Evolutionary conservation across 1,284 basidiomycete genomes (phyloP).

Genomic region (Marasmius oreades): DNA sequence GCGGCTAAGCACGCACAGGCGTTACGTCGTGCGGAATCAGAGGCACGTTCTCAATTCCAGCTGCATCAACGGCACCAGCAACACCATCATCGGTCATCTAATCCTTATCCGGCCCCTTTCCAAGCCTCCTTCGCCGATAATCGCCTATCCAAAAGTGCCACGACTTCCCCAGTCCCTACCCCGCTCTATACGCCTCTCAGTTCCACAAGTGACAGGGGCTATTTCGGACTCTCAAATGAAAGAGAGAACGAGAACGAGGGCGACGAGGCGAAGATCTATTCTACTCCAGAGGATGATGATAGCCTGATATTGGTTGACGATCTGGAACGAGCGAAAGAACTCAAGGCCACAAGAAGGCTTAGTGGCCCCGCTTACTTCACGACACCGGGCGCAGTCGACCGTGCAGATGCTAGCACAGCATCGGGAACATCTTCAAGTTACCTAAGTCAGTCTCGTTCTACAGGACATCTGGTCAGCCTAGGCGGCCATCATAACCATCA

Average conservation of each 20-base stretch:
- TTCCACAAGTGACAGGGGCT: conserved; percentile 33
- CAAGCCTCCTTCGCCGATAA: conserved; percentile 16
- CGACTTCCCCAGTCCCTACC: conserved; percentile 62
- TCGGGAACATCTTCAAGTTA: conserved; percentile 14
- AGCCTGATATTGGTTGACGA: not conserved
- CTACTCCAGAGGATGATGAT: conserved; percentile 4
- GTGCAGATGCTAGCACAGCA: conserved; percentile 23
- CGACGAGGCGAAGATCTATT: conserved; percentile 11
- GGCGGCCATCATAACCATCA: conserved; percentile 12
- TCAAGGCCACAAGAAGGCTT: conserved; percentile 31
- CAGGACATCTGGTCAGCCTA: conserved; percentile 40
- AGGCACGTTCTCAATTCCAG: conserved; percentile 37
- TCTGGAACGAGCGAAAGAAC: conserved; percentile 18
- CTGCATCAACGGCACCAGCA: not conserved
- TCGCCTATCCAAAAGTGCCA: conserved; percentile 61
- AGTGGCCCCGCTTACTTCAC: conserved; percentile 55
- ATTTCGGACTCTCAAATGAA: conserved; percentile 41
- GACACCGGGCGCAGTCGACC: conserved; percentile 24
- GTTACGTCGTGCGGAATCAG: conserved; percentile 75
- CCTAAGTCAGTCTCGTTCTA: conserved; percentile 36
- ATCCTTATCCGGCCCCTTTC: not conserved
- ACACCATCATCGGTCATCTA: conserved; percentile 2
- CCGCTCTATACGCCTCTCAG: conserved; percentile 33
- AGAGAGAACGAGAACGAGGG: conserved; percentile 5
- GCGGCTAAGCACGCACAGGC: conserved; percentile 79